Base-by-base conservation (phyloP, 1,284 basidiomycete genomes). In the Boletellus sp. region DNA sequence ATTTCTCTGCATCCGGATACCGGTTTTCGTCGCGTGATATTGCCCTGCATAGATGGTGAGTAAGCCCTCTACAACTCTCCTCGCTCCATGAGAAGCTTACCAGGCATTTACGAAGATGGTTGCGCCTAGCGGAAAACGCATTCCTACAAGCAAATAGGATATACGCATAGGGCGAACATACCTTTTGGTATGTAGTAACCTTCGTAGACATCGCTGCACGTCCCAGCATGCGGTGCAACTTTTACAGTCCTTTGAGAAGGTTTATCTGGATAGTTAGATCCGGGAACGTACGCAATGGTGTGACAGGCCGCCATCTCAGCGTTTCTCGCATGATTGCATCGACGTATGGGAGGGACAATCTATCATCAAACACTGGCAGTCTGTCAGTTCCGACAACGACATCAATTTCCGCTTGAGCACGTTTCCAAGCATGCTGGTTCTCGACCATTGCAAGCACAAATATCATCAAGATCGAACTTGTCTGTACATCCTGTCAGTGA, bases 321-420 rank as follows among this genome's bases (percentile, higher is more conserved):
- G 35, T 36, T 36, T 36, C 35, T 8, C 35, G 35, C 16, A 36
- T n/a, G 35, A 36, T n/a, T 18, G 35, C 35, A 8, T 36, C 35
- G 35, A 36, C n/a, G 16, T 36, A 36, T 18, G 35, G 35, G 7
- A 36, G n/a, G n/a, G 35, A 36, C 1, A 58, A 47, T 28, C 68
- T 58, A 46, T 79, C 77, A 3, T 60, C 58, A 30, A 74, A 72
- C 0, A n/a, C 35, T 6, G 35, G 35, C n/a, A 36, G 35, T 36
- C 35, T 36, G 35, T 10, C 35, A 8, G 35, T 36, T 18, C 35
- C 35, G 8, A 36, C 35, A 18, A 36, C 35, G 15, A 4, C 16
- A n/a, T 41, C 22, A 5, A 41, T 41, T 24, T 15, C 39, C 39
- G 16, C 24, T 26, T 41, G 39, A 24, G 39, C 39, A 24, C 22